These are phyloP conservation scores for Aureobasidium sp. DNA, from an alignment of 2,329 filamentous ascomycete genomes.

Conservation along the genomic window DNA sequence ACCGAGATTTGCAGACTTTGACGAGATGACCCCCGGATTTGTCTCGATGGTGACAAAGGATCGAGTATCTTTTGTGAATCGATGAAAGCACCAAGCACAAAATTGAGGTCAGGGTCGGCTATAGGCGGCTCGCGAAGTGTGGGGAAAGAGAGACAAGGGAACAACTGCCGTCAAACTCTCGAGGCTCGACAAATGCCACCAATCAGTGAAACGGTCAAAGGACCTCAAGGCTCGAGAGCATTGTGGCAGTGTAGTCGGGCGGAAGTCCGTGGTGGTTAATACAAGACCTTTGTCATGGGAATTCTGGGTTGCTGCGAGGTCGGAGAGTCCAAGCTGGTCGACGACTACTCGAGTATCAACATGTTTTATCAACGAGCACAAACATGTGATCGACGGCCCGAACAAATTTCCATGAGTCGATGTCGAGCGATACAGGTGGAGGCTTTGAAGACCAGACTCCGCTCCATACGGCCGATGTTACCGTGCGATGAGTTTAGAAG, in stretches of 20 bases:
- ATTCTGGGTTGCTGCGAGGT: background rate
- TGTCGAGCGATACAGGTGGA: background rate
- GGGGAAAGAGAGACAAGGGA: background rate
- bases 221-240: background rate
- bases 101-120: background rate
- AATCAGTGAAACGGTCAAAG: background rate
- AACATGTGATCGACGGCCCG: background rate
- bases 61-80: background rate
- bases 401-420: background rate
- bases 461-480: background rate
- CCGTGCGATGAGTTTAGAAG: no score
- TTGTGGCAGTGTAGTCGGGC: background rate
- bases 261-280: background rate
- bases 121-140: slow-evolving; percentile 1
- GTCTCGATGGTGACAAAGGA: background rate
- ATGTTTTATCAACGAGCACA: background rate
- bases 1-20: no score
- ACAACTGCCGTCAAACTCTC: background rate
- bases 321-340: background rate
- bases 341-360: background rate
- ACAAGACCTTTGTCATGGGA: background rate
- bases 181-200: background rate
- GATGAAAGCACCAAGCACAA: background rate
- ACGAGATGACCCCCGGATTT: background rate
- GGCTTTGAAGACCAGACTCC: background rate